Evolutionary conservation across 306 rosid genomes (phyloP).

Genomic region (Corylus heterophylla): DNA sequence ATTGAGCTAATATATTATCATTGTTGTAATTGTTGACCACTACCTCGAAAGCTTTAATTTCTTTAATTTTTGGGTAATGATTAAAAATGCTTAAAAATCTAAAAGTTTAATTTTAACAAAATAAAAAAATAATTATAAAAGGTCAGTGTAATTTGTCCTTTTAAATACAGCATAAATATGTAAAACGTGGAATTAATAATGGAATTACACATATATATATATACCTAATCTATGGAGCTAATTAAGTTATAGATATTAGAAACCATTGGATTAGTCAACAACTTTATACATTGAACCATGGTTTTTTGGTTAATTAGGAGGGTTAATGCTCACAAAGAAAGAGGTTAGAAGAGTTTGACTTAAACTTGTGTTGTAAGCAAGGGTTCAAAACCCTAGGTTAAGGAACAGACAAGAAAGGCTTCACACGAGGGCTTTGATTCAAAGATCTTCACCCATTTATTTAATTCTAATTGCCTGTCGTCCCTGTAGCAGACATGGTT

Average conservation of each 20-base stretch:
- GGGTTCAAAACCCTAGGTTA: constrained; percentile 30
- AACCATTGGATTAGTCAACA: constrained; percentile 13
- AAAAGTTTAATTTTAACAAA: no score
- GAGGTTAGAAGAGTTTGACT: constrained; percentile 34
- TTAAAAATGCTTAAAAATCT: no score
- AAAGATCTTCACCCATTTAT: constrained; percentile 19
- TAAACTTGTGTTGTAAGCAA: constrained; percentile 37
- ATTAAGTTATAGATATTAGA: background rate
- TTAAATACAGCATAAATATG: no score
- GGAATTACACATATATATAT: background rate
- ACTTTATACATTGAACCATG: constrained; percentile 14
- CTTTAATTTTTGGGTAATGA: background rate
- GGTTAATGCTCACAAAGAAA: constrained; percentile 24
- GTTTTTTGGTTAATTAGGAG: constrained; percentile 7
- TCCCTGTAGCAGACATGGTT: constrained; percentile 16
- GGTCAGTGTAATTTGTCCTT: no score
- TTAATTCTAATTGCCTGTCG: constrained; percentile 12
- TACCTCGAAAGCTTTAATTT: background rate
- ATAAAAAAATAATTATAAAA: no score
- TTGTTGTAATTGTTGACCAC: background rate
- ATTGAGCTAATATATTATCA: background rate
- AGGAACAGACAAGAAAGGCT: constrained; percentile 36
- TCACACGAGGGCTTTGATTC: constrained; percentile 38
- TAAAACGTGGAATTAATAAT: no score
- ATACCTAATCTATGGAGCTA: background rate